phyloP scores from a whole-genome alignment of 805 yeast species.

The Teunomyces atbi region DNA sequence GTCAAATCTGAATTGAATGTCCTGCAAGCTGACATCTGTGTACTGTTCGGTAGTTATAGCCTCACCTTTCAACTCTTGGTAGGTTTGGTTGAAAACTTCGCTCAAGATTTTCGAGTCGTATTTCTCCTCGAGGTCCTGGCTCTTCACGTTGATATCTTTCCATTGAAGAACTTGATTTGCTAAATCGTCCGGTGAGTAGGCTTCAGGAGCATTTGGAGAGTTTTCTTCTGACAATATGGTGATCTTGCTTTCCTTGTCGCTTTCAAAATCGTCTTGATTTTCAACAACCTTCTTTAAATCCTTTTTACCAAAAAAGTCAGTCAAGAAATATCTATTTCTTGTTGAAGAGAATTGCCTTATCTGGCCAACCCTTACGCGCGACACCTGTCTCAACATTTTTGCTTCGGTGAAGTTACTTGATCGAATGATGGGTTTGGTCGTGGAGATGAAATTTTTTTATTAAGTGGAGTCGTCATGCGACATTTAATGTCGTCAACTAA shows the following conservation, averaged over 20 bases:
- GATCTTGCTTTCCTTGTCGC: slow-evolving; percentile 30
- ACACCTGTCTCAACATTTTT: slow-evolving; percentile 3
- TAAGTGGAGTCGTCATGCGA: background rate
- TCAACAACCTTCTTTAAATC: slow-evolving; percentile 32
- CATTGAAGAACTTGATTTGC: slow-evolving; percentile 35
- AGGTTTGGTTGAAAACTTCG: slow-evolving; percentile 24
- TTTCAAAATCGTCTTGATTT: slow-evolving; percentile 38
- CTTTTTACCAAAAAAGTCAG: slow-evolving; percentile 32
- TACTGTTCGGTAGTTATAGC: slow-evolving; percentile 12
- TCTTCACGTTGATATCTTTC: slow-evolving; percentile 27
- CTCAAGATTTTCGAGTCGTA: slow-evolving; percentile 25
- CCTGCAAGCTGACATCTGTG: slow-evolving; percentile 25
- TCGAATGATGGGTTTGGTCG: background rate
- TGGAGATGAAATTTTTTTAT: slow-evolving; percentile 2
- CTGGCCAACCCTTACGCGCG: background rate
- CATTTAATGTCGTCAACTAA: background rate
- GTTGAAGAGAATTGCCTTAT: slow-evolving; percentile 1
- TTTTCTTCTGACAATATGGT: slow-evolving; percentile 35
- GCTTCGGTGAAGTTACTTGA: background rate
- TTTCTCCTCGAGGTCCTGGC: slow-evolving; percentile 26
- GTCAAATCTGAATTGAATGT: slow-evolving; percentile 49
- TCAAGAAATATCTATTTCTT: background rate
- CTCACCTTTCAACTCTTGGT: slow-evolving; percentile 19
- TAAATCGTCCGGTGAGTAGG: slow-evolving; percentile 28
- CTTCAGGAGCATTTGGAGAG: slow-evolving; percentile 29